Evolutionary conservation across 305 asterid species (phyloP).

Genomic region (Fraxinus sp.): DNA sequence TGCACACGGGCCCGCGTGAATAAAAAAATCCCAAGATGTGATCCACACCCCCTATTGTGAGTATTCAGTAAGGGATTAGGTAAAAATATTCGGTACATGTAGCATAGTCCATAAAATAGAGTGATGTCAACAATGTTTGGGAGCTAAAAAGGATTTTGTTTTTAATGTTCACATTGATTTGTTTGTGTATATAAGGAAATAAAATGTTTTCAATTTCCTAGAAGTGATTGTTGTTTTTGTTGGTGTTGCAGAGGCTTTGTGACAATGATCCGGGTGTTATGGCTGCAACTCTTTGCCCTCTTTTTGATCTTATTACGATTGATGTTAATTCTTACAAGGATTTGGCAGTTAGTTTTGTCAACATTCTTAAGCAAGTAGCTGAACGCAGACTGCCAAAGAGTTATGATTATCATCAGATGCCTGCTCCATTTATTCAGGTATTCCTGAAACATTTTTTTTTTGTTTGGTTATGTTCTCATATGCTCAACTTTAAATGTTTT

Average conservation of each 20-base stretch:
- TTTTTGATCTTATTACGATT: conserved; percentile 68
- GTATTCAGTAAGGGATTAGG: no score
- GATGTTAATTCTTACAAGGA: conserved; percentile 84
- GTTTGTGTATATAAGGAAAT: conserved; percentile 12
- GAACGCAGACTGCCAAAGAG: conserved; percentile 94
- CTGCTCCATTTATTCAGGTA: conserved; percentile 99
- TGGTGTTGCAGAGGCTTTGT: conserved; percentile 69
- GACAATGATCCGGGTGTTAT: conserved; percentile 99
- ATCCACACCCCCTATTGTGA: neutral
- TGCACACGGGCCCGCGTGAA: no score
- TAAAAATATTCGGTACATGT: no score
- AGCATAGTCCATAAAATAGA: neutral
- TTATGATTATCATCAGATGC: conserved; percentile 98
- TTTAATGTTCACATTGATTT: neutral
- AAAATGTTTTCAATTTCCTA: conserved; percentile 2
- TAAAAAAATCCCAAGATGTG: no score
- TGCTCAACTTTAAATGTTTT: neutral
- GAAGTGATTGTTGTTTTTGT: conserved; percentile 18
- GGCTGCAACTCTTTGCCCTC: conserved; percentile 98
- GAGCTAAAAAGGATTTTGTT: neutral
- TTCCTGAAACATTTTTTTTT: neutral
- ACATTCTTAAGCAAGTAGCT: conserved; percentile 96
- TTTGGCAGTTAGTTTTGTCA: conserved; percentile 80
- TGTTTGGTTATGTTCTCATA: neutral
- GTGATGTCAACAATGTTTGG: neutral